These are phyloP conservation scores for Lipomyces kockii DNA, from an alignment of 805 yeast genomes.

Conservation along the genomic window DNA sequence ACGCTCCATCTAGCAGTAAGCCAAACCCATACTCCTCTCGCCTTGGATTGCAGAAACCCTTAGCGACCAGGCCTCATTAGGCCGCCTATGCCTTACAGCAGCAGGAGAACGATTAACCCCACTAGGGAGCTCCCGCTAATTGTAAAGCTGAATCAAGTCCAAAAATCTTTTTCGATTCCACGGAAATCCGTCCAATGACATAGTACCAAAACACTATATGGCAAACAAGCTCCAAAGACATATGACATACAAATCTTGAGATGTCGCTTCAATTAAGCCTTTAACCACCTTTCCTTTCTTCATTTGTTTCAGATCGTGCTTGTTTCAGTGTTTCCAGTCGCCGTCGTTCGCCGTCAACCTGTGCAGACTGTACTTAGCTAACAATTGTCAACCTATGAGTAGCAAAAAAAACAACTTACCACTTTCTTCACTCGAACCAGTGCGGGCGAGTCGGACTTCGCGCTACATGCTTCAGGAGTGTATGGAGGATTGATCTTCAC, in stretches of 20 bases:
- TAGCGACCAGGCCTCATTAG: too few relatives aligned
- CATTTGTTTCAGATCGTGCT: neutral
- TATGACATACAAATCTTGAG: neutral
- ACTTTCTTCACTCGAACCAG: conserved; percentile 53
- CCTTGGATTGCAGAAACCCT: too few relatives aligned
- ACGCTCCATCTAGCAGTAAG: neutral
- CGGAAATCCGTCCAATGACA: neutral
- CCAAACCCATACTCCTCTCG: too few relatives aligned
- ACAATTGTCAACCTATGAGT: neutral
- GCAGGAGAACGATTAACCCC: neutral
- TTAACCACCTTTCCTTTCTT: conserved; percentile 59
- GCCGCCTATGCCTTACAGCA: too few relatives aligned
- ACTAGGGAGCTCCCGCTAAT: too few relatives aligned
- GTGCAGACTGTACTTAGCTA: neutral
- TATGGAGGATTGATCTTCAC: conserved; percentile 55
- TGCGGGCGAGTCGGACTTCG: conserved; percentile 45
- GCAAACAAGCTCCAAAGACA: neutral
- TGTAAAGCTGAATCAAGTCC: neutral
- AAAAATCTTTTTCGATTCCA: neutral
- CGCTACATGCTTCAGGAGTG: conserved; percentile 42
- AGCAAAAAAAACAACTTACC: conserved; percentile 43
- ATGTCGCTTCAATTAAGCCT: neutral
- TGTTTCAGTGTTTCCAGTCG: conserved; percentile 45
- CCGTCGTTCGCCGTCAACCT: conserved; percentile 52
- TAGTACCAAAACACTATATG: neutral